Evolutionary conservation across 1,284 basidiomycete genomes (phyloP), one percentile per base, ranked within the genome.

Genomic region (Lignosus rhinocerotis): DNA sequence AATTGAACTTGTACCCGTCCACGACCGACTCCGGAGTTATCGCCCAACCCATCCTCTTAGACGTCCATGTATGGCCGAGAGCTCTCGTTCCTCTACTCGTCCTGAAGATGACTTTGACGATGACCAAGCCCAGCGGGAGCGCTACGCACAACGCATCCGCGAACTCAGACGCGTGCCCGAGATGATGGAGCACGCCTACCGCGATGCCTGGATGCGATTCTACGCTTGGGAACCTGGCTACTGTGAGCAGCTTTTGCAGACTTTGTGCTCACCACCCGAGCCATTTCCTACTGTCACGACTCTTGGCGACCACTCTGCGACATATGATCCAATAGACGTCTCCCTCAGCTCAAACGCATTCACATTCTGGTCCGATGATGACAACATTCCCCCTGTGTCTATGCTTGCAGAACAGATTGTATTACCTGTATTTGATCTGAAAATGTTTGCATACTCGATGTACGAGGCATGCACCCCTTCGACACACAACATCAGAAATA

Each of bases 381-480:
- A 30, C 17, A 39, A 38, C 32, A 4, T 21, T 16, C 31, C 42
- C 16, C 21, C 42, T 6, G 16, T 19, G 33, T 33, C 19, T 16
- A 0, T 51, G 9, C 10, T 6, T 6, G 49, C 30, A 16, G 16
- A 42, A 31, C 43, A 51, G 6, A 12, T 46, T 3, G 19, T 32
- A 2, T 44, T n/a, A 19, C n/a, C 43, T 47, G 10, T 21, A 31
- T 19, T 16, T 12, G 3, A 39, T 16, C 0, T 51, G 7, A 10
- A 16, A 19, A 16, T 9, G 19, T 36, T 32, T 41, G 62, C 55
- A 3, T 60, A 61, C 25, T 65, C 70, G 2, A 67, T 60, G 32
- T 78, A 78, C 58, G 72, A 74, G 41, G 60, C 68, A 1, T 78
- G 76, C 60, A 73, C 76, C 2, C 71, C 76, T 0, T 51, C 69